A percentile compares a stretch with the other conserved stretches of the same genome.
These are phyloP conservation scores for Pythium periplocum DNA, from an alignment of 352 stramenopile species.

Conservation along the genomic window DNA sequence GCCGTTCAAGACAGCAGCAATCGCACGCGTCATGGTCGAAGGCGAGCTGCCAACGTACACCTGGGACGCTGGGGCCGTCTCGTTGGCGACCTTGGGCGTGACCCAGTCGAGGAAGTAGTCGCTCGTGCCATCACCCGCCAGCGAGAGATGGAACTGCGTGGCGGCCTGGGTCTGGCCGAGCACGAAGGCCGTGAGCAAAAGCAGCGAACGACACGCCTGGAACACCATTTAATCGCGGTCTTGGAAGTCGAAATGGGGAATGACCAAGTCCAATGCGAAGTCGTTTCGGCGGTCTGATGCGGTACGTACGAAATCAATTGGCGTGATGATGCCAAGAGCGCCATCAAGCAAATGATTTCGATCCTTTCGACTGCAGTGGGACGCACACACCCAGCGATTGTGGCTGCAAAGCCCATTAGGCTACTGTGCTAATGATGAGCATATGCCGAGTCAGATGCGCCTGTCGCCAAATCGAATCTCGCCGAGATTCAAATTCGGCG, in stretches of 20 bases:
- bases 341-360: too few species aligned
- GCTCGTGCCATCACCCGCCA: constrained; percentile 8
- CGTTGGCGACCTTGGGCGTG: constrained; percentile 3
- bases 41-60: constrained; percentile 5
- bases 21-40: neutral
- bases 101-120: constrained; percentile 18
- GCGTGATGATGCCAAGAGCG: too few species aligned
- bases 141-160: constrained; percentile 10
- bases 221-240: neutral
- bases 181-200: neutral
- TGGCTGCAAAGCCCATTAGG: too few species aligned
- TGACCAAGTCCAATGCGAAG: too few species aligned
- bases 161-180: neutral
- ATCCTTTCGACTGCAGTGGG: too few species aligned
- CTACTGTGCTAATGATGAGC: neutral
- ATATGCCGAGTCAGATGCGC: constrained; percentile 1
- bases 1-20: constrained; percentile 1
- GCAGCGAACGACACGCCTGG: constrained; percentile 1
- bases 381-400: too few species aligned
- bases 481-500: constrained; percentile 2
- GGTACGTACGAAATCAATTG: too few species aligned
- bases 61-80: constrained; percentile 4
- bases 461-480: constrained; percentile 1
- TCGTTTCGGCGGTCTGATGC: too few species aligned
- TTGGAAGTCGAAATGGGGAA: too few species aligned